These are phyloP conservation scores for Coffea eugenioides DNA, from an alignment of 257 asterid species.

Conservation along the genomic window DNA sequence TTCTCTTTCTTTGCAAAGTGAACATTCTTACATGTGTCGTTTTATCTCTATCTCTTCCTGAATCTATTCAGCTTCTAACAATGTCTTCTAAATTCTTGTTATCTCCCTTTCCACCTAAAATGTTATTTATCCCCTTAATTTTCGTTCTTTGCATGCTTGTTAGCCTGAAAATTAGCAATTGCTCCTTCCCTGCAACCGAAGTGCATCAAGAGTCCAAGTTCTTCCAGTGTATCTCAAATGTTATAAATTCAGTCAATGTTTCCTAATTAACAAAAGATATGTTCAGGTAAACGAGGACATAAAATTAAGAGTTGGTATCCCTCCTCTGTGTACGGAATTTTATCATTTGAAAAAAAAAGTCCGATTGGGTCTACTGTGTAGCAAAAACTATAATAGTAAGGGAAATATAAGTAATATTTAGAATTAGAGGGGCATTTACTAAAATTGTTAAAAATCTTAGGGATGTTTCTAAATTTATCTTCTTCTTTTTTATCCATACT, in stretches of 20 bases:
- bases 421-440: no score
- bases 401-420: no score
- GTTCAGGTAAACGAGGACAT: background rate
- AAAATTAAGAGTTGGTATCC: background rate
- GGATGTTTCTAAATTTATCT: no score
- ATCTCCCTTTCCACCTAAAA: background rate
- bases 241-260: background rate
- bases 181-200: background rate
- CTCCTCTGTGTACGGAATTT: no score
- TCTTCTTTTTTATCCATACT: no score
- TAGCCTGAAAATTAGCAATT: background rate
- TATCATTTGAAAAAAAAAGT: no score
- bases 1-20: background rate
- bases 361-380: no score
- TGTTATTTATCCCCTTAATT: background rate
- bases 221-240: background rate
- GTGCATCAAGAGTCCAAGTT: background rate
- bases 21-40: no score
- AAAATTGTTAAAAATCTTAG: no score
- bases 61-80: background rate
- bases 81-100: no score
- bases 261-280: background rate
- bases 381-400: no score
- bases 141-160: background rate
- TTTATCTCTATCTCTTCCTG: background rate